A percentile compares a stretch with the other conserved stretches of the same genome.
These are phyloP conservation scores for Magnolia kwangsiensis DNA, from an alignment of 164 flowering plant species.

Conservation along the genomic window DNA sequence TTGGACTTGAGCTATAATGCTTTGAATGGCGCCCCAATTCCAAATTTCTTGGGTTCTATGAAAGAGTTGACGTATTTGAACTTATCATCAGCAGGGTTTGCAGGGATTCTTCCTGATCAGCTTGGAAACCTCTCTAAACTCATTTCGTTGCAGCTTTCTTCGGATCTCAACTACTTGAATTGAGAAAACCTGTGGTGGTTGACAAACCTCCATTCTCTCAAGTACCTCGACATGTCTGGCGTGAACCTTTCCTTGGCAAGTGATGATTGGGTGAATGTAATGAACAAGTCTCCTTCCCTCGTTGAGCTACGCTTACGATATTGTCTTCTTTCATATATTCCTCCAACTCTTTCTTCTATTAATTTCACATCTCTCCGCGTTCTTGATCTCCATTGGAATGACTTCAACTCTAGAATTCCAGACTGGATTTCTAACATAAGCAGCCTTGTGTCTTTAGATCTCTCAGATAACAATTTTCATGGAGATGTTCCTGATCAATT, in stretches of 20 bases:
- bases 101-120: slow-evolving; percentile 1
- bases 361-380: slow-evolving; percentile 20
- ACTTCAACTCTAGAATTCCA: not conserved
- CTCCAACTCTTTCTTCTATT: not conserved
- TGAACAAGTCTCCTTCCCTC: slow-evolving; percentile 13
- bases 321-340: not conserved
- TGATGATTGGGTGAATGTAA: slow-evolving; percentile 8
- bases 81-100: not conserved
- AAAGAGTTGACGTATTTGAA: slow-evolving; percentile 2
- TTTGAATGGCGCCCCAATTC: slow-evolving; percentile 1
- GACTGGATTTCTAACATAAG: slow-evolving; percentile 10
- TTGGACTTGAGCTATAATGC: slow-evolving; percentile 7
- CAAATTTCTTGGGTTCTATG: slow-evolving; percentile 8
- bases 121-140: slow-evolving; percentile 14
- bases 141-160: not conserved
- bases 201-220: not conserved
- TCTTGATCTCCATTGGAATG: slow-evolving; percentile 3
- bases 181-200: not conserved
- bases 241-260: not conserved
- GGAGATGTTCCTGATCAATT: not conserved
- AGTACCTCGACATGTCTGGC: not conserved
- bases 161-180: not conserved
- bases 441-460: not conserved
- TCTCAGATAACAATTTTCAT: not conserved
- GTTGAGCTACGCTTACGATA: not conserved